Base-by-base conservation (phyloP, 2,329 filamentous ascomycete genomes). In the Fusarium ramigenum region DNA sequence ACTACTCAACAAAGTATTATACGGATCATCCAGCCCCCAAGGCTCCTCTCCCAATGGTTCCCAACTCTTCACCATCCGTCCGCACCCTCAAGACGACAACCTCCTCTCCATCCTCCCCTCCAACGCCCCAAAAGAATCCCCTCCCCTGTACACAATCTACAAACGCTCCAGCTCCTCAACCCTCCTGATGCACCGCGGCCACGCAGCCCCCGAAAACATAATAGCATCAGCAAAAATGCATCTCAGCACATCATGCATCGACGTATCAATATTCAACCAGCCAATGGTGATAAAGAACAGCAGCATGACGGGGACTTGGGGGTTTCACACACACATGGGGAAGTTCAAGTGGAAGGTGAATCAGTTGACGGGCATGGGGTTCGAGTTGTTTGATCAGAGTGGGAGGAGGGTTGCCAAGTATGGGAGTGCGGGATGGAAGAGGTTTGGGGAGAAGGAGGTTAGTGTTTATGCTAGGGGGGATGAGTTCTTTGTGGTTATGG, bases 291-390 rank as follows among this genome's bases (percentile, higher is more conserved):
- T 78, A 18, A 74, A 74, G 32, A 43, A 57, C 30, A 76, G 61
- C 46, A 47, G 42, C 7, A 37, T 75, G 44, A 70, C 66, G 2
- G 75, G 68, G 4, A 76, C 65, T 30, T 78, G 62, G 59, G 67
- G 60, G 0, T 46, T 80, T 39, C 40, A 74, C 0, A 69, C 75
- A 0, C 66, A 63, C 9, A 66, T 74, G 67, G 78, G 78, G 0
- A 74, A 60, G 12, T 75, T 80, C 28, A 78, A 79, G 44, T 79
- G 78, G 78, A 79, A 79, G 43, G 56, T 60, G 18, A 77, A 68
- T 69, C 47, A 63, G 40, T 28, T 72, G 21, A 76, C 67, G 0
- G 69, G 74, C 4, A 64, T 40, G 9, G 60, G 61, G 1, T 73
- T 73, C 1, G 67, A 74, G 54, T 44, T 79, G 21, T 37, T 70